Base-by-base conservation (phyloP, 2,329 filamentous ascomycete genomes). In the Parafenestella ontariensis region DNA sequence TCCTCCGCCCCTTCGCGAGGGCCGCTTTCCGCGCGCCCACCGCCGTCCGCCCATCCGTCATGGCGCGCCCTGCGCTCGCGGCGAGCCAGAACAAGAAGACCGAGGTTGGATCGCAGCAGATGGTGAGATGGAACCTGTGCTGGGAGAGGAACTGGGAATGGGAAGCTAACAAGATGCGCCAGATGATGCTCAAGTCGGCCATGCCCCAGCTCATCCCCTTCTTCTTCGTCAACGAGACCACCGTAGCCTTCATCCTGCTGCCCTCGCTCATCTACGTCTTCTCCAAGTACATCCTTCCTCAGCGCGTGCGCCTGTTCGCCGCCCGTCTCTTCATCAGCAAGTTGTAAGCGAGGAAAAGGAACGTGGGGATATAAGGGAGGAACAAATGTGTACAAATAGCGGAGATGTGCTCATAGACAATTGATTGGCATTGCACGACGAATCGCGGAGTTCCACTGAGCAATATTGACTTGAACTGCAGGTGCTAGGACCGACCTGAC, bases 151-250 rank as follows among this genome's bases (percentile, higher is more conserved):
- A 9, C 5, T 13, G 26, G 13, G 26, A 26, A n/a, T 15, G 5
- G 23, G 31, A 23, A 31, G 53, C 68, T 71, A 65, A 68, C 52
- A n/a, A n/a, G 36, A 36, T 34, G 37, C 13, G 15, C 49, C 54
- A 77, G 76, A 73, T 64, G 13, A 61, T 76, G 49, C 73, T 78
- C 64, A 73, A 74, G 68, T 76, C 76, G 58, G 76, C 74, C 57
- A 78, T 78, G 76, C 76, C 76, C 56, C 76, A 78, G 70, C 76
- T 78, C 56, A 71, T 78, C 44, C 76, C 76, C 61, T 78, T 78
- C 73, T 78, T 77, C 72, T 77, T 77, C 72, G 75, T 78, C 67
- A 78, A 78, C 70, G 76, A 78, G 74, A 75, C 71, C 55, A 76
- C 72, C 58, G 64, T 73, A 59, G 76, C 75, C 42, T 78, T 78